Conservation (phyloP, 305 asterid genomes). For the Solanum hybrid region DNA sequence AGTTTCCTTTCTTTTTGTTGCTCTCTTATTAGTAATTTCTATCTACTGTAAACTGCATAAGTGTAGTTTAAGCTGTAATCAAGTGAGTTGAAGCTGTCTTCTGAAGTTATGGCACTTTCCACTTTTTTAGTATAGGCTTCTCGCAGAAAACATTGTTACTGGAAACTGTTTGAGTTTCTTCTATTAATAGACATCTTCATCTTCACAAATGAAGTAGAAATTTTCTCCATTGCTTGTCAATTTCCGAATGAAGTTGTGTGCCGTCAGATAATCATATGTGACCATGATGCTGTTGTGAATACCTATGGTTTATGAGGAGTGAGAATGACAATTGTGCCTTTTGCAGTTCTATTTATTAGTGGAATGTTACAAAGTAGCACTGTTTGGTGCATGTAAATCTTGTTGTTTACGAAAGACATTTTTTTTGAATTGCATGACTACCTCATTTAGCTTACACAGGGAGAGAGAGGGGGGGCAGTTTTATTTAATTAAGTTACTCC, state of each 20-base stretch:
- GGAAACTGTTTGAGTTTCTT: neutral
- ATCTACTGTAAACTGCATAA: neutral
- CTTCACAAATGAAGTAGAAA: neutral
- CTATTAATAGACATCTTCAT: neutral
- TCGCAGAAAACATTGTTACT: neutral
- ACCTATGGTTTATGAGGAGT: neutral
- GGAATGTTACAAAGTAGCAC: neutral
- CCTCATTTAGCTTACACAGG: neutral
- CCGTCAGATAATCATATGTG: neutral
- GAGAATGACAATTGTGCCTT: neutral
- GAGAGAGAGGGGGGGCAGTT: neutral
- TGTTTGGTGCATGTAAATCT: neutral
- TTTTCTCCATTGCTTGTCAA: neutral
- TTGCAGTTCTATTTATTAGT: neutral
- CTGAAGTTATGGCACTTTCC: neutral
- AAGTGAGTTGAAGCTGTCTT: neutral
- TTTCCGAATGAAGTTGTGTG: neutral
- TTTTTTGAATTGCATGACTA: neutral
- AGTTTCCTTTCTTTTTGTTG: conserved; percentile 16
- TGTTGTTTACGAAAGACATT: neutral
- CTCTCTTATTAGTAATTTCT: neutral
- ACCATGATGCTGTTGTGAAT: neutral
- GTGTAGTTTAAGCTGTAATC: neutral
- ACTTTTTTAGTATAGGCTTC: neutral
- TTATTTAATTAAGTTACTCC: neutral